Conservation (phyloP, 2,329 filamentous ascomycete species). For the Colletotrichum sp. region DNA sequence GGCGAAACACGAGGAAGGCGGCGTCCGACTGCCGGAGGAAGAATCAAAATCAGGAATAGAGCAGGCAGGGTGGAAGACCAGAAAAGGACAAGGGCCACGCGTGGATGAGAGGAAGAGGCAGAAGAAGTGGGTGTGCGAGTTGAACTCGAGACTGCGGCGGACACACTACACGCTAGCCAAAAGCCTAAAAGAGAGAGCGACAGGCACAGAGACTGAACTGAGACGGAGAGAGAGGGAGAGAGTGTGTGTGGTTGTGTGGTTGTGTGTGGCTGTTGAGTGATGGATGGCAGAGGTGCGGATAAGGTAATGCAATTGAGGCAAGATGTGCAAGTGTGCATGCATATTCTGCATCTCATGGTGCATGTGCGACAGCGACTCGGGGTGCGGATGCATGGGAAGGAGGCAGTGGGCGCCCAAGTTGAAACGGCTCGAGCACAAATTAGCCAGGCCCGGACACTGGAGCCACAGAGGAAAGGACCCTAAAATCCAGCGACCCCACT, state of each 20-base stretch:
- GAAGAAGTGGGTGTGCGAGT: not conserved
- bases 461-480: not conserved
- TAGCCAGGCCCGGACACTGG: not conserved
- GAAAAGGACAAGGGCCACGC: conserved; percentile 8
- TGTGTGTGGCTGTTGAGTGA: not conserved
- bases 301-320: not conserved
- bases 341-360: conserved; percentile 1
- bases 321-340: conserved; percentile 9
- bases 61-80: not conserved
- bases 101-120: not conserved
- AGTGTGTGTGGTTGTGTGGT: not conserved
- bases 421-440: conserved; percentile 18
- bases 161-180: not conserved
- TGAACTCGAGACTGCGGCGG: not conserved
- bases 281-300: not conserved
- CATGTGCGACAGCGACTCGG: not conserved
- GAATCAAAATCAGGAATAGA: conserved; percentile 17
- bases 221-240: not conserved
- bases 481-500: not conserved
- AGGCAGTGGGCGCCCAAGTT: not conserved
- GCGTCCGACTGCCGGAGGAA: conserved; percentile 16
- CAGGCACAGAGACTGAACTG: not conserved
- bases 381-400: not conserved
- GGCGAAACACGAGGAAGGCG: conserved; percentile 13
- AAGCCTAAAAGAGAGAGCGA: not conserved